Evolutionary conservation across 225 moss, liverwort and hornwort genomes (phyloP).

Genomic region (Polytrichum commune): DNA sequence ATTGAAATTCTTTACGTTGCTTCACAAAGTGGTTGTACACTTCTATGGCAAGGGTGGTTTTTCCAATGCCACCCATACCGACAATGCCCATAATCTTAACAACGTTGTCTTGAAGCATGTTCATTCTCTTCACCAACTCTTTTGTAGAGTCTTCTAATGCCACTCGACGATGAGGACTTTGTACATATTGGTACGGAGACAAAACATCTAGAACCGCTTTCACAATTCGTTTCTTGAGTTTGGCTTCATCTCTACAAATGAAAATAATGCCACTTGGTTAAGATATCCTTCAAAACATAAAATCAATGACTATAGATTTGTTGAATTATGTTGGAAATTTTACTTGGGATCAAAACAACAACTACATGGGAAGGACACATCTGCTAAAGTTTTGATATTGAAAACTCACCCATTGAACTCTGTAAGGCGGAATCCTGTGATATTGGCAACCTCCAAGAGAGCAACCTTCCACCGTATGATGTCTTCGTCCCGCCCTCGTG

Average conservation of each 20-base stretch:
- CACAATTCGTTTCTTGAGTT: too few relatives aligned
- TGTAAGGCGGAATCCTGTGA: background rate
- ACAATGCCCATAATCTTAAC: constrained; percentile 1
- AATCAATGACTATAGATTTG: too few relatives aligned
- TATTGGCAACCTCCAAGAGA: background rate
- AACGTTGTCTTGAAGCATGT: background rate
- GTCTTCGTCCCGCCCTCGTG: background rate
- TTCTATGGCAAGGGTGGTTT: constrained; percentile 6
- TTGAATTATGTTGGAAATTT: too few relatives aligned
- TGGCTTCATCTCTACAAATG: too few relatives aligned
- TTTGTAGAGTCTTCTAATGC: background rate
- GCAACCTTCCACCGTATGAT: constrained; percentile 5
- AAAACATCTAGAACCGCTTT: too few relatives aligned
- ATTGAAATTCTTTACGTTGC: background rate
- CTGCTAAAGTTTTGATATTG: background rate
- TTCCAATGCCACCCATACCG: constrained; percentile 19
- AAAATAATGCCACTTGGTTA: too few relatives aligned
- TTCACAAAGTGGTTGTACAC: background rate
- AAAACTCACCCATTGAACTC: background rate
- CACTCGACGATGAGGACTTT: background rate
- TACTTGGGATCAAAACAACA: too few relatives aligned
- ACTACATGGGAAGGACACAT: too few relatives aligned
- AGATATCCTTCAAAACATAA: too few relatives aligned
- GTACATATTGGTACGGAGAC: too few relatives aligned
- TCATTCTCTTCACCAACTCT: background rate